phyloP scores from a whole-genome alignment of 495 filamentous ascomycete genomes.

The Schizothecium vesticola region DNA sequence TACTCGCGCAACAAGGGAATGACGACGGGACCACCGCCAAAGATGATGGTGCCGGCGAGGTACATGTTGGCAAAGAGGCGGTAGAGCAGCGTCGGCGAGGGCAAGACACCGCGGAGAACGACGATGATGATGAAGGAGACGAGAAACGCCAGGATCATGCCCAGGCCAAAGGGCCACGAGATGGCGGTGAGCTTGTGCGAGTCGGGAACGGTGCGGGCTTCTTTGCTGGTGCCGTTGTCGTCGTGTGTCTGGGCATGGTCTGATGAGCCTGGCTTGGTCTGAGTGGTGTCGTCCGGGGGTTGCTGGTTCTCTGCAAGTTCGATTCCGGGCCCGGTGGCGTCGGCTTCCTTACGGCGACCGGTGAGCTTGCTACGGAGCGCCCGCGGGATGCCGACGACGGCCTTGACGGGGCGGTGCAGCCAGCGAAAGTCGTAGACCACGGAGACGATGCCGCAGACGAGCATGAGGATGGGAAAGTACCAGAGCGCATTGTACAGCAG shows the following conservation, averaged over 20 bases:
- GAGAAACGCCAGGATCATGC: constrained; percentile 51
- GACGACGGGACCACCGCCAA: constrained; percentile 81
- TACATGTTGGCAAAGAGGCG: constrained; percentile 73
- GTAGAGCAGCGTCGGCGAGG: constrained; percentile 39
- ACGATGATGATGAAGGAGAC: constrained; percentile 56
- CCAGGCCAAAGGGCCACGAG: constrained; percentile 42
- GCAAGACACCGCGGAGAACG: constrained; percentile 48
- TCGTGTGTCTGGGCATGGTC: neutral
- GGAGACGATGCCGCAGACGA: constrained; percentile 50
- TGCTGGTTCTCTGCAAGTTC: neutral
- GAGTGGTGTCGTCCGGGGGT: neutral
- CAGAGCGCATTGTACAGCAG: constrained; percentile 73
- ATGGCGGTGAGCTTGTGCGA: constrained; percentile 31
- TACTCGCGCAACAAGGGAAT: constrained; percentile 76
- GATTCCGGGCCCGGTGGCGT: neutral
- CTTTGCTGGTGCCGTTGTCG: neutral
- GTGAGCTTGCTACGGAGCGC: neutral
- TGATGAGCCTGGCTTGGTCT: neutral
- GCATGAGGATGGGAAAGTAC: constrained; percentile 76
- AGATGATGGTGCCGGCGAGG: constrained; percentile 81
- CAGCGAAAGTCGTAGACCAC: constrained; percentile 57
- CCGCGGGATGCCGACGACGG: neutral
- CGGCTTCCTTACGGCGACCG: neutral
- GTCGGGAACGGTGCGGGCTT: constrained; percentile 36
- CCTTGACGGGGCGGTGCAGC: constrained; percentile 30